phyloP scores from a whole-genome alignment of 495 filamentous ascomycete species.

The Staphylotrichum longicolle region DNA sequence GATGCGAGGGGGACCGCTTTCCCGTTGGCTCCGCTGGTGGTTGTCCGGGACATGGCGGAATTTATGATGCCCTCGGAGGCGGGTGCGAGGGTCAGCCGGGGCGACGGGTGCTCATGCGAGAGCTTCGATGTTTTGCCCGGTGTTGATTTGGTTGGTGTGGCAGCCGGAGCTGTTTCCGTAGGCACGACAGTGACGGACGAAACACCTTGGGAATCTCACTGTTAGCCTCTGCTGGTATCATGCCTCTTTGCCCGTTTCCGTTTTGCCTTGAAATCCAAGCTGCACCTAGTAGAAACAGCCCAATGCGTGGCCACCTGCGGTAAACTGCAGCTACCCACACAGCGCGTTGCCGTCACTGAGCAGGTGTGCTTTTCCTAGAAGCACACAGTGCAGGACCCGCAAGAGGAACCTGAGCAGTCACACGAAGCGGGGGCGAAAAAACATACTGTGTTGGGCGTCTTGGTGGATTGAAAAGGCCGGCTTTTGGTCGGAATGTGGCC shows the following conservation, averaged over 20 bases:
- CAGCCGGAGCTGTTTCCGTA: not conserved
- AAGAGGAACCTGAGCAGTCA: not conserved
- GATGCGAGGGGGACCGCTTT: constrained; percentile 19
- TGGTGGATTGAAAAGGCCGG: constrained; percentile 33
- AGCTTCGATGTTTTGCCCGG: constrained; percentile 22
- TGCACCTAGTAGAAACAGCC: not conserved
- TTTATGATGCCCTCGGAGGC: constrained; percentile 39
- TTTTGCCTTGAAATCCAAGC: not conserved
- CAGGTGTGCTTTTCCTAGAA: not conserved
- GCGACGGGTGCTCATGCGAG: constrained; percentile 26
- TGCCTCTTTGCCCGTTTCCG: not conserved
- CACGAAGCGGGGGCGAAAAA: constrained; percentile 5
- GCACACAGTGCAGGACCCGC: not conserved
- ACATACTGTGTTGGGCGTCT: constrained; percentile 39
- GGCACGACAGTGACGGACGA: constrained; percentile 5
- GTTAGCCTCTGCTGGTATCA: constrained; percentile 8
- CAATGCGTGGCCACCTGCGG: not conserved
- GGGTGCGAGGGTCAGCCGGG: constrained; percentile 33
- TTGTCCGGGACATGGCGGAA: constrained; percentile 34
- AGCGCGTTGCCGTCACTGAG: constrained; percentile 2
- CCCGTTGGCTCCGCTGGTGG: constrained; percentile 23
- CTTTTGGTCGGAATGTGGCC: constrained; percentile 34
- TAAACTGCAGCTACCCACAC: constrained; percentile 1
- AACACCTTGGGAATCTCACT: not conserved
- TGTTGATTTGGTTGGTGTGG: constrained; percentile 14